These are phyloP conservation scores for Breynia disticha DNA, from an alignment of 441 rosid genomes.

Conservation along the genomic window DNA sequence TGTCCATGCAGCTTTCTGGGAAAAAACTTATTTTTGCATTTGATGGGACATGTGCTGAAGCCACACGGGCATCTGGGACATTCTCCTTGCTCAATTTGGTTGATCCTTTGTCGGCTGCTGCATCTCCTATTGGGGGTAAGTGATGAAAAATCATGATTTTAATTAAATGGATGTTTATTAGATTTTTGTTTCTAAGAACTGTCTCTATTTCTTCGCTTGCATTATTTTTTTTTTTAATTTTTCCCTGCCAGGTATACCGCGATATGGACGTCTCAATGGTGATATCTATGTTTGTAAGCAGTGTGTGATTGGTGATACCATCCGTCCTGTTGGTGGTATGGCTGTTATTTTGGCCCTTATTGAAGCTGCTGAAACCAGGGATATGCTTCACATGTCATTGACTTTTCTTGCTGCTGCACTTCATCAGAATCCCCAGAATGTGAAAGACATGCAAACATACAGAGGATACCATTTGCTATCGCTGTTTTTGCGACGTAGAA, in stretches of 20 bases:
- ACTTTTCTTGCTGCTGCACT: conserved; percentile 87
- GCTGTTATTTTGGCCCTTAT: conserved; percentile 86
- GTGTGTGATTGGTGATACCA: conserved; percentile 86
- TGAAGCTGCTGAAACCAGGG: conserved; percentile 95
- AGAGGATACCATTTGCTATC: conserved; percentile 99
- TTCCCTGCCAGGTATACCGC: conserved; percentile 74
- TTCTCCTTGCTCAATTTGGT: conserved; percentile 93
- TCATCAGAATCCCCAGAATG: conserved; percentile 95
- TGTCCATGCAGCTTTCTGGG: conserved; percentile 88
- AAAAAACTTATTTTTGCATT: conserved; percentile 99
- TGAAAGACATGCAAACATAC: conserved; percentile 92
- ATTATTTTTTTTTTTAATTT: conserved; percentile 1
- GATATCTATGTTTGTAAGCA: conserved; percentile 81
- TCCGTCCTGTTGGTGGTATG: conserved; percentile 92
- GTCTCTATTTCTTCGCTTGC: conserved; percentile 3
- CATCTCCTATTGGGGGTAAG: conserved; percentile 99
- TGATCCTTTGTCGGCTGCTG: conserved; percentile 98
- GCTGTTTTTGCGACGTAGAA: conserved; percentile 86
- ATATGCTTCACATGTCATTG: conserved; percentile 98
- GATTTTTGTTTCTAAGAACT: conserved; percentile 3
- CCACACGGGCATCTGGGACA: conserved; percentile 72
- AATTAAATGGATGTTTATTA: not conserved
- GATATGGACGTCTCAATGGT: conserved; percentile 91
- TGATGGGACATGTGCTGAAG: conserved; percentile 92
- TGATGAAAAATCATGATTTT: conserved; percentile 6